These are phyloP conservation scores for Medicago ruthenica DNA, from an alignment of 306 rosid genomes.

Conservation along the genomic window DNA sequence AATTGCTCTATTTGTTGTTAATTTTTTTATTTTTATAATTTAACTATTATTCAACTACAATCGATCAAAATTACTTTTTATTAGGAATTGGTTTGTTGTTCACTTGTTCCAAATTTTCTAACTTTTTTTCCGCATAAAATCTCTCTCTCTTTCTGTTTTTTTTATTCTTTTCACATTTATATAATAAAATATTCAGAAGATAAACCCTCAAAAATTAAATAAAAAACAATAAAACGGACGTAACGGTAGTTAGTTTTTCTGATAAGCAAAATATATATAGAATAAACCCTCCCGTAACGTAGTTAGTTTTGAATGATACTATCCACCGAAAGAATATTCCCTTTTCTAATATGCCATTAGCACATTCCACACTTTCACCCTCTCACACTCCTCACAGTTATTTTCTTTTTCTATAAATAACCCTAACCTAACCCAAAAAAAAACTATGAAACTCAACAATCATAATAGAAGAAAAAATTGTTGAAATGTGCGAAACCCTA, in stretches of 20 bases:
- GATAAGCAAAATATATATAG: background rate
- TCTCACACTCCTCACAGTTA: background rate
- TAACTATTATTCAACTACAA: background rate
- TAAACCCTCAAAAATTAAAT: background rate
- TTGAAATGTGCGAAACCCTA: slow-evolving; percentile 61
- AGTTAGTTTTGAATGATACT: background rate
- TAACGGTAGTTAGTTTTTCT: background rate
- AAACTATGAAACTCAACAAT: background rate
- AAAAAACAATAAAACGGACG: background rate
- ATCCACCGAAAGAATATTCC: slow-evolving; percentile 46
- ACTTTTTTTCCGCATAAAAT: too few relatives aligned
- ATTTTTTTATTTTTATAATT: too few relatives aligned
- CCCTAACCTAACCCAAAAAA: background rate
- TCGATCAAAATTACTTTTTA: background rate
- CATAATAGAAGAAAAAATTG: background rate
- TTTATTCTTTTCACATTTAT: background rate
- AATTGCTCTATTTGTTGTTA: too few relatives aligned
- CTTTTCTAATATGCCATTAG: background rate
- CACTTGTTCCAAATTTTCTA: background rate
- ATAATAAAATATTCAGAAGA: background rate
- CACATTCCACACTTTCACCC: slow-evolving; percentile 11
- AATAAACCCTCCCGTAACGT: background rate
- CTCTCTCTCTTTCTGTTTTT: background rate
- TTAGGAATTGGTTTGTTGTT: background rate
- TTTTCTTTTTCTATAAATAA: slow-evolving; percentile 8